Percentiles rank a stretch among this genome's conserved stretches.
These are phyloP conservation scores for Pseudoscleropodium purum DNA, from an alignment of 225 moss, liverwort and hornwort genomes.

Conservation along the genomic window DNA sequence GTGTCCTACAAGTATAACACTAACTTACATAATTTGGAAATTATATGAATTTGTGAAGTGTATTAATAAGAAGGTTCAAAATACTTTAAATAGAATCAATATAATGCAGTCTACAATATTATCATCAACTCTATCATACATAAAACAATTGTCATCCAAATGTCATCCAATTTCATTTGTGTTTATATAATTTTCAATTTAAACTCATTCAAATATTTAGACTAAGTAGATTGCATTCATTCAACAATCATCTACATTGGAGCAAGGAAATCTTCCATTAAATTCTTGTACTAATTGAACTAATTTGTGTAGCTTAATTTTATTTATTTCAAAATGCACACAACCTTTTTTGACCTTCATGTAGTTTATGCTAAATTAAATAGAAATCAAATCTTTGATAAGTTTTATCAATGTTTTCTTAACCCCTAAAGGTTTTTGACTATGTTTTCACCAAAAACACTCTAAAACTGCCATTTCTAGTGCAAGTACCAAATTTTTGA, in stretches of 20 bases:
- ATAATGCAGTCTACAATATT: neutral
- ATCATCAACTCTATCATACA: neutral
- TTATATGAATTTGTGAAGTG: neutral
- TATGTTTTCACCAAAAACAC: too few species aligned
- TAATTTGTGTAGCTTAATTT: neutral
- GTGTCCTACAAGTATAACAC: rapidly evolving
- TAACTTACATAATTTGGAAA: neutral
- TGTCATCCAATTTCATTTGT: neutral
- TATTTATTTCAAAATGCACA: rapidly evolving
- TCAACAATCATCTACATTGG: neutral
- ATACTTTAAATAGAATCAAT: neutral
- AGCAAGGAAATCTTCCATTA: rapidly evolving
- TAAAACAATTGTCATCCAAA: neutral
- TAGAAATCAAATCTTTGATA: neutral
- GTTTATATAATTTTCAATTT: neutral
- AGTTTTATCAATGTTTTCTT: neutral
- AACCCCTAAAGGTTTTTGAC: too few species aligned
- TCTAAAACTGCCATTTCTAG: too few species aligned
- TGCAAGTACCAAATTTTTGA: too few species aligned
- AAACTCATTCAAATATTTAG: neutral
- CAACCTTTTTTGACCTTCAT: neutral
- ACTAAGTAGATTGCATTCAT: neutral
- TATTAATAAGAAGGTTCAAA: neutral
- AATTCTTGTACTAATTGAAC: neutral
- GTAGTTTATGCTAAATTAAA: neutral